phyloP scores from a whole-genome alignment of 1,139 yeast species.

The Pichia terricola region DNA sequence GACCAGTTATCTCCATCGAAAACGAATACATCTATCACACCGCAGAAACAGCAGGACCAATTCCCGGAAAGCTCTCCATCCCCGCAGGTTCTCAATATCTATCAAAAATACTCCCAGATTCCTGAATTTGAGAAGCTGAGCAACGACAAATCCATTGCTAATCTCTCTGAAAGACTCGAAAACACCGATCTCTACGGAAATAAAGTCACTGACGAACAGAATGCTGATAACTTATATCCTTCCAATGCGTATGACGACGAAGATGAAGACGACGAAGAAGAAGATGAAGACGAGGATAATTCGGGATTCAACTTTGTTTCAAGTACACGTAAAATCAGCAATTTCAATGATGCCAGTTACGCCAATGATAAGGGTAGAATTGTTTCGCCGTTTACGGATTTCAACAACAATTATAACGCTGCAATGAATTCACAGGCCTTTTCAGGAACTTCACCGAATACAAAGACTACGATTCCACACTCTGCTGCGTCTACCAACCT shows the following conservation, averaged over 20 bases:
- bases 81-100: slow-evolving; percentile 23
- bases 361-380: slow-evolving; percentile 3
- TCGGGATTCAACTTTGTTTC: too few relatives aligned
- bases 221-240: slow-evolving; percentile 9
- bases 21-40: neutral
- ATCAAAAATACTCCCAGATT: slow-evolving; percentile 24
- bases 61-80: slow-evolving; percentile 12
- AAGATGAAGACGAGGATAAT: slow-evolving; percentile 6
- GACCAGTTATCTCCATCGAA: neutral
- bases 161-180: neutral
- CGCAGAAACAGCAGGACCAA: neutral
- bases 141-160: neutral
- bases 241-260: slow-evolving; percentile 5
- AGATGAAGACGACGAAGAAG: slow-evolving; percentile 8
- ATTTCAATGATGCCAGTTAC: too few relatives aligned
- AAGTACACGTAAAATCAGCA: neutral
- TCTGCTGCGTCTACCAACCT: too few relatives aligned
- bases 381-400: slow-evolving; percentile 41
- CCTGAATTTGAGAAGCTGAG: slow-evolving; percentile 12
- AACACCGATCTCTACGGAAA: neutral
- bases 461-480: too few relatives aligned
- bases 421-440: slow-evolving; percentile 12
- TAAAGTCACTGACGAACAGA: too few relatives aligned
- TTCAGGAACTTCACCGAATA: too few relatives aligned
- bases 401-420: slow-evolving; percentile 37